phyloP scores from a whole-genome alignment of 441 rosid species.

The Raphanus hybrid region DNA sequence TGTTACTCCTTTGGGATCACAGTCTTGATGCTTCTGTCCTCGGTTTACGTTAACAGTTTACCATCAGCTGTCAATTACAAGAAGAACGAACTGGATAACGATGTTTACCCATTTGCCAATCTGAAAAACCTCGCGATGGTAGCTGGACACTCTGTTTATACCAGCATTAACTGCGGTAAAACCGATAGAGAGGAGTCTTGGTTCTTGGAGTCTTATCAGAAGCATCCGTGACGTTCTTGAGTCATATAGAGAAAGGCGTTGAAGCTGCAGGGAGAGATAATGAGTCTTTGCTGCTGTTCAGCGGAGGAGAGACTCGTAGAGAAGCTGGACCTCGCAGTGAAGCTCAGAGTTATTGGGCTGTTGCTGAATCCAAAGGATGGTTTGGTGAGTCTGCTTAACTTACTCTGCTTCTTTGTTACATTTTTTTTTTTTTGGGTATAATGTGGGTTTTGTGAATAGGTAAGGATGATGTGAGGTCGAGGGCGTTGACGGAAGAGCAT shows the following conservation, averaged over 20 bases:
- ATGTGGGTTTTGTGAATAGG: conserved; percentile 44
- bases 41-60: conserved; percentile 53
- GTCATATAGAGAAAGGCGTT: conserved; percentile 83
- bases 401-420: neutral
- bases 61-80: conserved; percentile 42
- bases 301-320: conserved; percentile 78
- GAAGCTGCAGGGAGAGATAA: conserved; percentile 64
- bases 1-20: conserved; percentile 61
- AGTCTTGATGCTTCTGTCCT: conserved; percentile 57
- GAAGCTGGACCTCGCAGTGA: conserved; percentile 97
- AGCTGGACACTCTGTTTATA: conserved; percentile 93
- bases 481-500: conserved; percentile 96
- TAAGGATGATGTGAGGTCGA: conserved; percentile 72
- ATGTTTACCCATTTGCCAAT: conserved; percentile 63
- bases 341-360: conserved; percentile 97
- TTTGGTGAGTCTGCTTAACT: conserved; percentile 67
- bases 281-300: conserved; percentile 75
- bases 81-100: too few species aligned
- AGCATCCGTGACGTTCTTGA: too few species aligned
- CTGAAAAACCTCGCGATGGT: conserved; percentile 91
- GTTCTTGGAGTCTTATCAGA: conserved; percentile 95
- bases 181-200: conserved; percentile 87
- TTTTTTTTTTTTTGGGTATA: too few species aligned
- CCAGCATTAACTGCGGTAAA: conserved; percentile 76
- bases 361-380: conserved; percentile 95